Conservation (phyloP, 257 asterid species). For the Dorcoceras hygrometricum region DNA sequence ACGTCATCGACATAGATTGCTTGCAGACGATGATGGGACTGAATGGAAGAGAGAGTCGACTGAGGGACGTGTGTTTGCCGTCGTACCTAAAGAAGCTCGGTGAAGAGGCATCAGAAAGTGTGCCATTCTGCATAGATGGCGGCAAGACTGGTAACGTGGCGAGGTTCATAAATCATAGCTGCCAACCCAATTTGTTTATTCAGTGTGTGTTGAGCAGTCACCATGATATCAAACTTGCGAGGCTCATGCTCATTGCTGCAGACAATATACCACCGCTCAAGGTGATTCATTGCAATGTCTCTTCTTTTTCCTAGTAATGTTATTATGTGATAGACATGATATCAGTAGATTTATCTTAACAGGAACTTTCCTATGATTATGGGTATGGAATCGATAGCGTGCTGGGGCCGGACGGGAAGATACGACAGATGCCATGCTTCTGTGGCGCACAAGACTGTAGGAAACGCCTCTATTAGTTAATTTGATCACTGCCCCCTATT, state of each 20-base stretch:
- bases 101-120: conserved; percentile 45
- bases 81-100: conserved; percentile 36
- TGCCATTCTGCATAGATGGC: conserved; percentile 86
- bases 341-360: neutral
- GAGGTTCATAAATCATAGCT: conserved; percentile 80
- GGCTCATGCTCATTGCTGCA: conserved; percentile 71
- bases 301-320: neutral
- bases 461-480: conserved; percentile 49
- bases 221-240: conserved; percentile 62
- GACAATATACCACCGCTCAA: conserved; percentile 84
- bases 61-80: conserved; percentile 68
- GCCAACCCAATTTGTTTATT: conserved; percentile 80
- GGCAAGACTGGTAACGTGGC: conserved; percentile 64
- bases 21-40: conserved; percentile 86
- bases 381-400: conserved; percentile 77
- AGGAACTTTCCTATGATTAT: conserved; percentile 84
- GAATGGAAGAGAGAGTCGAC: conserved; percentile 92
- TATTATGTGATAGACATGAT: neutral
- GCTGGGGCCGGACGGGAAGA: conserved; percentile 56
- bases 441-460: conserved; percentile 77
- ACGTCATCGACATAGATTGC: conserved; percentile 81
- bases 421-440: conserved; percentile 47
- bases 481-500: neutral
- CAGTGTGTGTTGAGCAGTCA: conserved; percentile 73
- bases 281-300: conserved; percentile 38